Base-by-base conservation (phyloP, 306 rosid species). In the Geum urbanum region DNA sequence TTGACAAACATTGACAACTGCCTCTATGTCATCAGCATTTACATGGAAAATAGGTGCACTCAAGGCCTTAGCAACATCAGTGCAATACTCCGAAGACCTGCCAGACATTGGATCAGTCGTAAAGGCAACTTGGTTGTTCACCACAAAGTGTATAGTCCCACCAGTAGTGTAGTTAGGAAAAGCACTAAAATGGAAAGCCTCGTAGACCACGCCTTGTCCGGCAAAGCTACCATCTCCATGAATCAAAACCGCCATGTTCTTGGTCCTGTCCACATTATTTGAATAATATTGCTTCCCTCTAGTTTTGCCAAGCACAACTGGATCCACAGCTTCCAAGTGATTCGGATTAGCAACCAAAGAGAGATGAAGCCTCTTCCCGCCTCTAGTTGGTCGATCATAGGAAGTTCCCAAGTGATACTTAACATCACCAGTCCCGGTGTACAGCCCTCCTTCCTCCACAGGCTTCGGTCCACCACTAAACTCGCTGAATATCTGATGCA, bases 201-300 rank as follows among this genome's bases (percentile, higher is more conserved):
- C 99, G 48, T 91, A 94, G 69, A 90, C 99, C 59, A 94, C 99
- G 51, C 99, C 99, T 78, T 90, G 97, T 50, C 99, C 97, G 6
- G 97, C 95, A 85, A 91, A 94, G 76, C 99, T 94, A 78, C 99
- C 97, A 80, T 94, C 99, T 72, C 99, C 99, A 48, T 94, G 97
- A 72, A 94, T 80, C 84, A 94, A 77, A 64, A 94, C 16, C 41
- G 84, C 96, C 99, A 94, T 77, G 76, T 94, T 84, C 78, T 91
- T 94, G 6, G 75, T 88, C 77, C 95, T 81, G 79, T 91, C 89
- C 48, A 6, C 60, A 69, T 94, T 97, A 72, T 76, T 81, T 14
- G 96, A 78, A 79, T 78, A 90, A 79, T 83, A 94, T 71, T 94
- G 97, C 76, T 88, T 94, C 22, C 97, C 99, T 72, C 97, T 84